These are phyloP conservation scores for Austroboletus novae-zelandiae DNA, from an alignment of 1,284 basidiomycete species.

Conservation along the genomic window DNA sequence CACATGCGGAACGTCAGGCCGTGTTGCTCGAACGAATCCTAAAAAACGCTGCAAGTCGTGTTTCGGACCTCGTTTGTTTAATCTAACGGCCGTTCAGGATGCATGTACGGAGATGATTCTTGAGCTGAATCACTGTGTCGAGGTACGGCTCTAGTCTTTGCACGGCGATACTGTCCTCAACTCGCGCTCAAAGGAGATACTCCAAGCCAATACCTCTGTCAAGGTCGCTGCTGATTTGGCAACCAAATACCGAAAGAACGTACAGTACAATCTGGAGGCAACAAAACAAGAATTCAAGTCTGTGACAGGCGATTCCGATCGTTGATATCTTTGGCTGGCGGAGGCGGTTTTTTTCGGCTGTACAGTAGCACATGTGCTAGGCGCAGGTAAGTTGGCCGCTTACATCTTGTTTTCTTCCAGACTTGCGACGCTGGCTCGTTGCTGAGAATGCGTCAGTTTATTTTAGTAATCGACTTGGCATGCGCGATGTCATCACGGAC, in stretches of 20 bases:
- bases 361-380: neutral
- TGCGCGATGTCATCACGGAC: neutral
- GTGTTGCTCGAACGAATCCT: slow-evolving; percentile 86
- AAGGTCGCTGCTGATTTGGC: slow-evolving; percentile 76
- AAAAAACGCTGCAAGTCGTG: slow-evolving; percentile 75
- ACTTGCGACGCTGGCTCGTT: slow-evolving; percentile 1
- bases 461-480: neutral
- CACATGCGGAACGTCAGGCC: slow-evolving; percentile 88
- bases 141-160: slow-evolving; percentile 42
- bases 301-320: neutral
- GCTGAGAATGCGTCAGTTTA: neutral
- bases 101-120: slow-evolving; percentile 77
- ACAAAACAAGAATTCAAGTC: slow-evolving; percentile 38
- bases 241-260: slow-evolving; percentile 81
- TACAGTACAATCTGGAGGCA: slow-evolving; percentile 81
- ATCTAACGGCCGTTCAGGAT: slow-evolving; percentile 43
- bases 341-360: neutral
- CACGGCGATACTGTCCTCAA: neutral
- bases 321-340: neutral
- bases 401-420: neutral
- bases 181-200: slow-evolving; percentile 58
- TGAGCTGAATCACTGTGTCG: slow-evolving; percentile 79
- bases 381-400: neutral
- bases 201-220: slow-evolving; percentile 67
- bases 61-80: neutral